Conservation (phyloP, 2,329 filamentous ascomycete genomes). For the Fusarium solani-melongenae region DNA sequence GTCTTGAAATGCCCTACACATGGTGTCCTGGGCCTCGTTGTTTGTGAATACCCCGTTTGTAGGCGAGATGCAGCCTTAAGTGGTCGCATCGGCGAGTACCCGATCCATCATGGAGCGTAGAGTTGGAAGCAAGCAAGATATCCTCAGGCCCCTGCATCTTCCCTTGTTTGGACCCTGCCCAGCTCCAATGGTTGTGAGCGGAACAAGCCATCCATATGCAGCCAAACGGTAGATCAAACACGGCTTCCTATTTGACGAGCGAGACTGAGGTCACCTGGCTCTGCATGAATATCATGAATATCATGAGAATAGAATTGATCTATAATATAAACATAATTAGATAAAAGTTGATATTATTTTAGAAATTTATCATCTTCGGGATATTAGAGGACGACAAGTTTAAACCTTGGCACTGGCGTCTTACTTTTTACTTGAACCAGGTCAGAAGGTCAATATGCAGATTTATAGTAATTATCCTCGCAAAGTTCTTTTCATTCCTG, state of each 20-base stretch:
- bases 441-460: neutral
- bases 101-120: neutral
- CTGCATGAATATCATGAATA: neutral
- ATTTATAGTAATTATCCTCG: neutral
- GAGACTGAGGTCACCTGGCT: neutral
- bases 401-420: neutral
- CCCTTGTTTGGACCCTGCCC: neutral
- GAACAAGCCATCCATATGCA: neutral
- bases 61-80: neutral
- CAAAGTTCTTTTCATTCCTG: neutral
- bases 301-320: neutral
- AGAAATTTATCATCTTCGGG: neutral
- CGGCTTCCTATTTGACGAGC: neutral
- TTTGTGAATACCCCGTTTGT: neutral
- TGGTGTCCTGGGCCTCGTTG: neutral
- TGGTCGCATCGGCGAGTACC: neutral
- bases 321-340: neutral
- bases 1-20: neutral
- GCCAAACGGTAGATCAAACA: neutral
- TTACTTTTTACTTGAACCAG: neutral
- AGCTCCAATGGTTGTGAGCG: neutral
- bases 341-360: neutral
- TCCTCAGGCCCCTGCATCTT: neutral
- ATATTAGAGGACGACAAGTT: neutral
- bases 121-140: neutral